A percentile compares a stretch with the other conserved stretches of the same genome.
Evolutionary conservation across 148 eudicot genomes (phyloP).

Genomic region (Silene latifolia): DNA sequence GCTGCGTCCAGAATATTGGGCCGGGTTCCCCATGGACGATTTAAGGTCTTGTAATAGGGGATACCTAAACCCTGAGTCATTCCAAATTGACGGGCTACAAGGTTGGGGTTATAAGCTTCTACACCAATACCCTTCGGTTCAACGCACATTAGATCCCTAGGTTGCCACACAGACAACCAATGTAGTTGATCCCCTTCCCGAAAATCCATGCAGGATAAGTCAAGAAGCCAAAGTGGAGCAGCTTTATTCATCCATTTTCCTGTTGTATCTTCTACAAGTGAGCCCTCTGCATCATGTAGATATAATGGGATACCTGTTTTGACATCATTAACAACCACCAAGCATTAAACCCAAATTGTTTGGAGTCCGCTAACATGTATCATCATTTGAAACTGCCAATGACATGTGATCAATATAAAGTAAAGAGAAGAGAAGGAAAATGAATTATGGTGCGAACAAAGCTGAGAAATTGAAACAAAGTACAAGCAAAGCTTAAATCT

Average conservation of each 20-base stretch:
- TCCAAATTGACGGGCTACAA: constrained; percentile 30
- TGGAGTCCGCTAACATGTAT: background rate
- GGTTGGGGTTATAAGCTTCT: constrained; percentile 26
- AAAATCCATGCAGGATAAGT: constrained; percentile 12
- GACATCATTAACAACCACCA: background rate
- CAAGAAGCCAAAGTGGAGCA: constrained; percentile 22
- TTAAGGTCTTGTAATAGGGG: constrained; percentile 23
- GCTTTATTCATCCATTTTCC: constrained; percentile 23
- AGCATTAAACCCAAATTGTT: background rate
- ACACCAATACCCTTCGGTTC: constrained; percentile 25
- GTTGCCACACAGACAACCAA: constrained; percentile 23
- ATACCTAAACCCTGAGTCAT: constrained; percentile 25
- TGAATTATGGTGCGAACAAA: too few relatives aligned
- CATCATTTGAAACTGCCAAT: background rate
- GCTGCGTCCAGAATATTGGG: constrained; percentile 17
- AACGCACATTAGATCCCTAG: constrained; percentile 24
- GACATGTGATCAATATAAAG: background rate
- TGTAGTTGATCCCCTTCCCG: constrained; percentile 13
- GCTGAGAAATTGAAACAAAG: too few relatives aligned
- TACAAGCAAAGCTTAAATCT: too few relatives aligned
- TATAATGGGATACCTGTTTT: constrained; percentile 12
- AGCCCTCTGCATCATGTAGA: constrained; percentile 6
- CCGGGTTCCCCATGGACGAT: constrained; percentile 29
- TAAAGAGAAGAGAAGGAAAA: background rate
- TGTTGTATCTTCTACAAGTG: constrained; percentile 14